phyloP scores from a whole-genome alignment of 2,329 filamentous ascomycete species.

The Fusarium subtropicale region DNA sequence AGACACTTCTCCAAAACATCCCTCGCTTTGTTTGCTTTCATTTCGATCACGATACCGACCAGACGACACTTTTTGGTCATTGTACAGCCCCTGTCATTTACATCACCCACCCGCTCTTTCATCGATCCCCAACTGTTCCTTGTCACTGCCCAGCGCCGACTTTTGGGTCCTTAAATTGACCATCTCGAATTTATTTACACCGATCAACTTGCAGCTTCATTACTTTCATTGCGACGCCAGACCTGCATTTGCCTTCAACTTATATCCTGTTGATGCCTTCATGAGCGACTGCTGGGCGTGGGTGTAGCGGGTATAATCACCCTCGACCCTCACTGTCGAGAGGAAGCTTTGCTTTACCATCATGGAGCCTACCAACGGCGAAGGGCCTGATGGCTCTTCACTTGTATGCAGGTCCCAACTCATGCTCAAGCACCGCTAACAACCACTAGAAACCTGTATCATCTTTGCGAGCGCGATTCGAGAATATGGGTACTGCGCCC shows the following conservation, averaged over 20 bases:
- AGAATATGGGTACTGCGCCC: constrained; percentile 68
- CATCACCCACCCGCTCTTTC: constrained; percentile 33
- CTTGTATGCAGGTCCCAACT: constrained; percentile 65
- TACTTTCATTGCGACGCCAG: constrained; percentile 2
- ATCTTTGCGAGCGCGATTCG: constrained; percentile 82
- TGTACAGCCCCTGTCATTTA: constrained; percentile 35
- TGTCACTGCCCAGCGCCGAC: constrained; percentile 41
- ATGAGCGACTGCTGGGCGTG: constrained; percentile 48
- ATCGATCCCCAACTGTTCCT: constrained; percentile 44
- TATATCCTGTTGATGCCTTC: constrained; percentile 45
- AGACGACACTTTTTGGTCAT: constrained; percentile 29
- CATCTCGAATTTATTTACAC: constrained; percentile 14
- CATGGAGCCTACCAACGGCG: constrained; percentile 51
- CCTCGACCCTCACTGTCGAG: constrained; percentile 49
- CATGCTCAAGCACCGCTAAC: constrained; percentile 42
- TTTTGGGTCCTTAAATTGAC: constrained; percentile 21
- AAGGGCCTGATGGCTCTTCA: constrained; percentile 80
- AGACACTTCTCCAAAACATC: constrained; percentile 31
- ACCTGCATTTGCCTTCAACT: constrained; percentile 21
- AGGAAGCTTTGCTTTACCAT: constrained; percentile 41
- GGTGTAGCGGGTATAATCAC: constrained; percentile 53
- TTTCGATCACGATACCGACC: constrained; percentile 15
- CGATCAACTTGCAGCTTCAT: constrained; percentile 1
- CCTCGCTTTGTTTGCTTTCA: constrained; percentile 16
- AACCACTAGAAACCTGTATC: constrained; percentile 78